Percentiles rank a stretch among this genome's conserved stretches.
These are phyloP conservation scores for Thuja plicata DNA, from an alignment of 83 land plant genomes.

Conservation along the genomic window DNA sequence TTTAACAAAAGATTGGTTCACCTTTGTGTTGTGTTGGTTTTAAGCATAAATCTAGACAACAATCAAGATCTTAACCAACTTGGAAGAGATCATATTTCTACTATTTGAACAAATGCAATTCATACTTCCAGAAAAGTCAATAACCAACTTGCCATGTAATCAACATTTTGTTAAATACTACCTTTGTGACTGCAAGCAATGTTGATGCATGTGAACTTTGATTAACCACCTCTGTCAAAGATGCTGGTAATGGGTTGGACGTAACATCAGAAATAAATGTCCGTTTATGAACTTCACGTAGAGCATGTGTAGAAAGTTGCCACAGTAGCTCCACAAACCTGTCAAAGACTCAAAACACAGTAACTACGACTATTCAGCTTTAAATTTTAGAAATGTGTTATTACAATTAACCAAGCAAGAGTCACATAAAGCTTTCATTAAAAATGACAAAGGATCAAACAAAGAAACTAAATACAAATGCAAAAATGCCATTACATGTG, in stretches of 20 bases:
- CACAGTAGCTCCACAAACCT: slow-evolving; percentile 97
- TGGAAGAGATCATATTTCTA: neutral
- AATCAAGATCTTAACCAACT: neutral
- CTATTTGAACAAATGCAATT: neutral
- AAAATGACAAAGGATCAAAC: neutral
- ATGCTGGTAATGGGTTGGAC: slow-evolving; percentile 82
- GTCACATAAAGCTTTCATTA: neutral
- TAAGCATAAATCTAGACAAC: neutral
- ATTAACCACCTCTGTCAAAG: slow-evolving; percentile 82
- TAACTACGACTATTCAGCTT: neutral
- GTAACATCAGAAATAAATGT: slow-evolving; percentile 82
- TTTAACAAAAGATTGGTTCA: neutral
- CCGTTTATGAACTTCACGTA: slow-evolving; percentile 88
- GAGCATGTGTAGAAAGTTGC: slow-evolving; percentile 96
- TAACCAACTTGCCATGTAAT: neutral
- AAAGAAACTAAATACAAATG: neutral
- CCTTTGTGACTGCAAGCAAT: slow-evolving; percentile 94
- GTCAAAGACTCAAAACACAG: slow-evolving; percentile 18
- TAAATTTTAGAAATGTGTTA: neutral
- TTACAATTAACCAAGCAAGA: neutral
- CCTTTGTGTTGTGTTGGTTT: neutral
- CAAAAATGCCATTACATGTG: neutral
- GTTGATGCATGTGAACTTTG: slow-evolving; percentile 84
- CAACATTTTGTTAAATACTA: slow-evolving; percentile 5
- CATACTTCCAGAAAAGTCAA: neutral